Evolutionary conservation across 2,329 filamentous ascomycete genomes (phyloP), one percentile per base, ranked within the genome.

Genomic region (Cordyceps cicadae): DNA sequence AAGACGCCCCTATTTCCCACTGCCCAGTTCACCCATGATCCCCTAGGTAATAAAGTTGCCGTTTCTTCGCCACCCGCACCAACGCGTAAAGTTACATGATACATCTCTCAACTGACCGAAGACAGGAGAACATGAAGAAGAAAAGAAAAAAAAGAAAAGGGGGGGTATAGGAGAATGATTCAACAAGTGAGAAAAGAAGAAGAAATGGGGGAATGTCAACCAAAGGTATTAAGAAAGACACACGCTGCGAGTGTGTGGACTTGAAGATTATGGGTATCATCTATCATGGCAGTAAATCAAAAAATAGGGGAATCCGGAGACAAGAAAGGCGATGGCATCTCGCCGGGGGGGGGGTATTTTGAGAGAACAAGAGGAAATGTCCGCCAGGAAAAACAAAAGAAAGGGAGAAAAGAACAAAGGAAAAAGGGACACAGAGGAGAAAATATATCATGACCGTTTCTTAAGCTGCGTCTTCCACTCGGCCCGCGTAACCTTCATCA

Each of bases 401-500:
- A 41, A 55, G 15, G 21, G 34, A 19, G 8, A 14, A 46, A 19
- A 15, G 45, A 11, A 45, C 41, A 19, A 45, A 49, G 3, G 14
- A 15, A 34, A 29, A n/a, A 7, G 29, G 29, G 29, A 24, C 1
- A 54, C 39, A 43, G 39, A 43, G 39, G 37, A 50, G 21, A 55
- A 34, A 2, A 19, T 62, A n/a, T n/a, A n/a, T 68, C 72, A 75
- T 15, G 63, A 58, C 66, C 70, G 71, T 71, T 75, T 80, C 68
- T 76, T 81, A 68, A 80, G 76, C 64, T 83, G 81, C 54, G 77
- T 74, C 77, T 89, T 96, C 84, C 89, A 97, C 76, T 97, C 93
- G 15, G 90, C 86, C 70, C 87, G 87, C 29, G 91, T 87, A 62
- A 97, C 90, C 68, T 87, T 87, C 90, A 99, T 96, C 68, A 99